Base-by-base conservation (phyloP, 495 filamentous ascomycete species). In the Annulohypoxylon bovei region DNA sequence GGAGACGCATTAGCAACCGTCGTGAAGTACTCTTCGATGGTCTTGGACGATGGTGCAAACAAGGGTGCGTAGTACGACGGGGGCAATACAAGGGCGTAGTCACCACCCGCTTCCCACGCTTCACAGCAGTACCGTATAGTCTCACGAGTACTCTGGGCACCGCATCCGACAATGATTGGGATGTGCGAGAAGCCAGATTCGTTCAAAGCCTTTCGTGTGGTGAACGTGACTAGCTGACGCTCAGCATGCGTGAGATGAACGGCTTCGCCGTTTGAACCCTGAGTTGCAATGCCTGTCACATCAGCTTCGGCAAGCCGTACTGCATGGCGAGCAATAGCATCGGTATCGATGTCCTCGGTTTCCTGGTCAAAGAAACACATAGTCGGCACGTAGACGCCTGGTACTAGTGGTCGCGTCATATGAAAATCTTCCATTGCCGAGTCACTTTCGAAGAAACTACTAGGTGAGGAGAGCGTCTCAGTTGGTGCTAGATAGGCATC, bases 201-300 rank as follows among this genome's bases (percentile, higher is more conserved):
- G 79, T 82, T 80, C 53, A 97, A 85, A 27, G 93, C 93, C 53
- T 88, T 88, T 20, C 95, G 91, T 6, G 94, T 98, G 22, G 90
- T 87, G 18, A 83, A 80, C 2, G 93, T 97, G 67, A 98, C 90
- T 66, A 87, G 76, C 53, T 88, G 87, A 61, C 92, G 87, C 77
- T 95, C 92, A 6, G 86, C 79, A 61, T 90, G 90, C 54, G 88
- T 89, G 46, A 96, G 85, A 71, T 95, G 93, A 14, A 95, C 92
- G 11, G 93, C 92, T 82, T 96, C 94, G 61, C 94, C 94, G 75
- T 97, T 97, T 78, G 92, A 94, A 27, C 94, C 94, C 78, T 96
- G 93, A 16, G 92, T 93, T 50, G 92, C 88, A 39, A 97, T 83
- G 52, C 93, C 94, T 40, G 89, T 86, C 33, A 96, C 87, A 56